Conservation (phyloP, 805 yeast genomes). For the Candida hungchunana region DNA sequence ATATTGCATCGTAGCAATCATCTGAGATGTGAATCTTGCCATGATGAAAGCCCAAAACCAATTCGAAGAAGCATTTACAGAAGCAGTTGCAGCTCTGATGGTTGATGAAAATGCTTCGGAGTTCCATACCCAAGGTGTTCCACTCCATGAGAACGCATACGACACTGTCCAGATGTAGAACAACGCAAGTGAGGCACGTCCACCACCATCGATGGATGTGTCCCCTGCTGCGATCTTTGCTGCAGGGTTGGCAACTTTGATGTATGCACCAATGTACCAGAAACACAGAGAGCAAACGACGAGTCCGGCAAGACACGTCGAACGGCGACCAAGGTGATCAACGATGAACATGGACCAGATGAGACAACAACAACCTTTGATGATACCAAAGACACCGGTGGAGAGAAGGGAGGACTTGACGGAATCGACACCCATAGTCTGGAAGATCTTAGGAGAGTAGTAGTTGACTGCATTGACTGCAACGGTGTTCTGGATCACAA, state of each 20-base stretch:
- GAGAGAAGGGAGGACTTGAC: constrained; percentile 43
- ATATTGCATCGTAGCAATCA: constrained; percentile 39
- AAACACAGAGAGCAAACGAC: constrained; percentile 39
- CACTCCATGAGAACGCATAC: constrained; percentile 42
- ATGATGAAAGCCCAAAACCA: constrained; percentile 50
- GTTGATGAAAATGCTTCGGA: constrained; percentile 43
- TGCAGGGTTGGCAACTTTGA: constrained; percentile 27
- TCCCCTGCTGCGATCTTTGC: constrained; percentile 22
- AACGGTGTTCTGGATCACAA: constrained; percentile 41
- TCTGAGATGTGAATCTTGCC: constrained; percentile 42
- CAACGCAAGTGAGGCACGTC: constrained; percentile 36
- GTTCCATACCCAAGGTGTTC: constrained; percentile 44
- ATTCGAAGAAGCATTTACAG: constrained; percentile 40
- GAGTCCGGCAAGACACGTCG: constrained; percentile 36
- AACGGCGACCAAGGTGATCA: constrained; percentile 43
- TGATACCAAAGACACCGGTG: constrained; percentile 50
- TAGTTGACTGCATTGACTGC: constrained; percentile 50
- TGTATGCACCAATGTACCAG: constrained; percentile 46
- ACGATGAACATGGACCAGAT: constrained; percentile 43
- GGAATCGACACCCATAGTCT: constrained; percentile 45
- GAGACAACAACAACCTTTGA: constrained; percentile 41
- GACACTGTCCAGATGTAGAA: constrained; percentile 39
- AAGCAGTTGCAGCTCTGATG: constrained; percentile 39
- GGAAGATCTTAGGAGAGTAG: constrained; percentile 49
- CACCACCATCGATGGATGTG: constrained; percentile 35